Evolutionary conservation across 768 basidiomycete species (phyloP).

Genomic region (Rhodotorula graminis): DNA sequence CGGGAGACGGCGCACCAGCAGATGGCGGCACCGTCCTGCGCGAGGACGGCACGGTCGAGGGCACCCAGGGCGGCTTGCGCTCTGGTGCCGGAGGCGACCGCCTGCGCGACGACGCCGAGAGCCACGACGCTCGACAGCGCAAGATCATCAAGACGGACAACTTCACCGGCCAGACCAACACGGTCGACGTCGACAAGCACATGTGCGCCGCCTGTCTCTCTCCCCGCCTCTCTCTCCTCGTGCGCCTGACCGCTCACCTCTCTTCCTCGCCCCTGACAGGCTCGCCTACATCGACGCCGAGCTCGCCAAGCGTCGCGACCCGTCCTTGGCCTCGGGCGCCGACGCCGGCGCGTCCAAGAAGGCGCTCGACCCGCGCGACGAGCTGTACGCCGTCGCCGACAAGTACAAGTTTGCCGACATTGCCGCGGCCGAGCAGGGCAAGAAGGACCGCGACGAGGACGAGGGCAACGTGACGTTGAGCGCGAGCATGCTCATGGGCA

Average conservation of each 20-base stretch:
- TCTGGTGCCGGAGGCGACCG: slow-evolving; percentile 52
- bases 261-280: slow-evolving; percentile 52
- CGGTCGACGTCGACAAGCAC: slow-evolving; percentile 94
- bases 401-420: slow-evolving; percentile 47
- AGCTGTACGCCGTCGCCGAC: slow-evolving; percentile 65
- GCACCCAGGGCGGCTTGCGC: slow-evolving; percentile 43
- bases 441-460: slow-evolving; percentile 51
- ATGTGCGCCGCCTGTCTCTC: slow-evolving; percentile 61
- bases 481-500: slow-evolving; percentile 91
- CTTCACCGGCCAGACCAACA: slow-evolving; percentile 95
- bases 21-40: slow-evolving; percentile 45
- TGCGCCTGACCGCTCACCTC: not conserved
- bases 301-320: slow-evolving; percentile 66
- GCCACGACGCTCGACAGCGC: slow-evolving; percentile 66
- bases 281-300: slow-evolving; percentile 98
- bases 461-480: slow-evolving; percentile 92
- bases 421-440: slow-evolving; percentile 22
- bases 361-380: slow-evolving; percentile 64
- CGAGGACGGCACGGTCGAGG: slow-evolving; percentile 33
- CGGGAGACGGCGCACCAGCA: slow-evolving; percentile 55
- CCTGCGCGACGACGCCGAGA: slow-evolving; percentile 47
- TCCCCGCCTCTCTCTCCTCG: not conserved
- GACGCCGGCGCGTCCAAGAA: not conserved
- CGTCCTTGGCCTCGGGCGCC: slow-evolving; percentile 28
- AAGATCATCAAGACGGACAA: slow-evolving; percentile 57